These are phyloP conservation scores for Lichtheimia ramosa DNA, from an alignment of 371 early-diverging fungal species.

Conservation along the genomic window DNA sequence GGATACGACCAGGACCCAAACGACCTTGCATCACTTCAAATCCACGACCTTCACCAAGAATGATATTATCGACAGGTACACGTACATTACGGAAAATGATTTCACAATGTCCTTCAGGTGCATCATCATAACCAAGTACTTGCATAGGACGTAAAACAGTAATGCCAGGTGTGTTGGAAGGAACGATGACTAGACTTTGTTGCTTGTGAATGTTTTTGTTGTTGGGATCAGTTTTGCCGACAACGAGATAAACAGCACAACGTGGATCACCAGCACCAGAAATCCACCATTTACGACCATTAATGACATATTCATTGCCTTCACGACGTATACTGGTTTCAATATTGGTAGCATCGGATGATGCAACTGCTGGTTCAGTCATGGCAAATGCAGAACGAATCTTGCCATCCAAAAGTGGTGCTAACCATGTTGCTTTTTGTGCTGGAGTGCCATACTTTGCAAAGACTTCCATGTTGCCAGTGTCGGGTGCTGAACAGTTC, in stretches of 20 bases:
- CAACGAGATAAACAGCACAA: slow-evolving; percentile 83
- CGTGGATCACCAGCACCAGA: slow-evolving; percentile 93
- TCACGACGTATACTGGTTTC: slow-evolving; percentile 74
- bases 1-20: slow-evolving; percentile 87
- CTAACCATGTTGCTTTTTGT: slow-evolving; percentile 86
- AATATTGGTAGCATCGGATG: slow-evolving; percentile 97
- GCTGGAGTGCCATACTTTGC: slow-evolving; percentile 89
- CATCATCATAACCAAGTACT: slow-evolving; percentile 96
- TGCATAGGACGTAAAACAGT: slow-evolving; percentile 81
- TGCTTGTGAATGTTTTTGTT: slow-evolving; percentile 77
- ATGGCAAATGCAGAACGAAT: slow-evolving; percentile 98
- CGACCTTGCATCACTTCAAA: slow-evolving; percentile 97
- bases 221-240: slow-evolving; percentile 83
- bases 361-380: slow-evolving; percentile 94
- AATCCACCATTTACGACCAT: slow-evolving; percentile 97
- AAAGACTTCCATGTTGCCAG: slow-evolving; percentile 98
- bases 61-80: slow-evolving; percentile 84
- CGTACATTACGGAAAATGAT: slow-evolving; percentile 87
- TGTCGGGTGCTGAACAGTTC: slow-evolving; percentile 96
- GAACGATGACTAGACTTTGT: slow-evolving; percentile 90
- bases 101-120: slow-evolving; percentile 94
- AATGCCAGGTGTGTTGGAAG: slow-evolving; percentile 85
- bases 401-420: slow-evolving; percentile 83
- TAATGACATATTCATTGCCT: slow-evolving; percentile 78
- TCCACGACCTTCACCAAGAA: slow-evolving; percentile 94